These are phyloP conservation scores for Volutella citrinella DNA, from an alignment of 2,329 filamentous ascomycete species.

Conservation along the genomic window DNA sequence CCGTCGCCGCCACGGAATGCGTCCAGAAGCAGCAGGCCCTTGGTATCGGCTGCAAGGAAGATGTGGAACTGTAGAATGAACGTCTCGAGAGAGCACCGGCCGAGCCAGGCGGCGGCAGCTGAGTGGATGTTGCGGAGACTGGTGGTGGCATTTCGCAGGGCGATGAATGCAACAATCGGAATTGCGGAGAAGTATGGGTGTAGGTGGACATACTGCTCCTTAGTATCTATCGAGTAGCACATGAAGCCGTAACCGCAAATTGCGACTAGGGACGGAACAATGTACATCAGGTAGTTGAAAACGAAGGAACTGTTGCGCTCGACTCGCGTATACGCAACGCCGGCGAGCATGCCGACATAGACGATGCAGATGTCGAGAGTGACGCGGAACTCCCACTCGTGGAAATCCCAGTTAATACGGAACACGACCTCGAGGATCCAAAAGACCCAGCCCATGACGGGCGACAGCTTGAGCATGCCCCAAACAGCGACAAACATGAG, in stretches of 20 bases:
- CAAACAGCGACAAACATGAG: conserved; percentile 39
- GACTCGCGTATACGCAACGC: conserved; percentile 22
- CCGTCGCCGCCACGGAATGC: conserved; percentile 22
- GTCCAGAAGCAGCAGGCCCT: conserved; percentile 41
- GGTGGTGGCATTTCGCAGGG: conserved; percentile 44
- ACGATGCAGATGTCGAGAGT: conserved; percentile 52
- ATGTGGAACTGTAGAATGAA: conserved; percentile 61
- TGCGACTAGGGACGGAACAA: conserved; percentile 21
- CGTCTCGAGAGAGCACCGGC: conserved; percentile 55
- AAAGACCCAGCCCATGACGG: conserved; percentile 18
- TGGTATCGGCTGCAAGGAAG: conserved; percentile 58
- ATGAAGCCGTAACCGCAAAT: conserved; percentile 32
- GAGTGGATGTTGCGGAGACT: conserved; percentile 26
- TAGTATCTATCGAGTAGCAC: conserved; percentile 6
- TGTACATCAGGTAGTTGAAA: conserved; percentile 18
- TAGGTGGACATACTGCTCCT: conserved; percentile 40
- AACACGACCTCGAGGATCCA: conserved; percentile 37
- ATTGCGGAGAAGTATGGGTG: conserved; percentile 54
- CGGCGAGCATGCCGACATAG: conserved; percentile 52
- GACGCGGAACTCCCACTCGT: conserved; percentile 49
- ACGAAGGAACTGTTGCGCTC: conserved; percentile 15
- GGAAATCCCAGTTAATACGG: conserved; percentile 45
- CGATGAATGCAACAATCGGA: conserved; percentile 50
- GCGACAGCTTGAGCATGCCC: conserved; percentile 11
- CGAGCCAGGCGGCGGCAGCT: conserved; percentile 48